Evolutionary conservation across 2,329 filamentous ascomycete genomes (phyloP).

Genomic region (Apiospora marii): DNA sequence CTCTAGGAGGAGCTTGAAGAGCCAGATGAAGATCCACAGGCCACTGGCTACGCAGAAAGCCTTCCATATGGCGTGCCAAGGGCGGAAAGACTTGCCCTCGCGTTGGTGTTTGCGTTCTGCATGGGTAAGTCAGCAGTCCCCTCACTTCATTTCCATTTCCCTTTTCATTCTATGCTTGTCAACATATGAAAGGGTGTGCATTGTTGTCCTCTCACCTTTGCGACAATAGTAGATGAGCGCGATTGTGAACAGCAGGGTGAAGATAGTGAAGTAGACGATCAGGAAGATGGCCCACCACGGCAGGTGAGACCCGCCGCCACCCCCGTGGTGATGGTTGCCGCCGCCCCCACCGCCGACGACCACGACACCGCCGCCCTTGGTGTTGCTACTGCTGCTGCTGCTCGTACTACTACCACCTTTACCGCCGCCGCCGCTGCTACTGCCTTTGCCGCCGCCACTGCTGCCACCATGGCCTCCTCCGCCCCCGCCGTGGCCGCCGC

Average conservation of each 20-base stretch:
- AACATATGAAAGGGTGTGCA: not conserved
- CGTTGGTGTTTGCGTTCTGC: slow-evolving; percentile 28
- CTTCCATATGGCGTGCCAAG: slow-evolving; percentile 30
- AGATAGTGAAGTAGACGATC: slow-evolving; percentile 23
- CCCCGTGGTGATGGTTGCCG: not conserved
- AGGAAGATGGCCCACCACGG: slow-evolving; percentile 26
- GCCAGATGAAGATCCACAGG: slow-evolving; percentile 31
- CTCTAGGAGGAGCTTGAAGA: slow-evolving; percentile 23
- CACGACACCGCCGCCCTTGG: not conserved
- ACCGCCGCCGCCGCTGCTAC: not conserved
- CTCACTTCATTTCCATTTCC: not conserved
- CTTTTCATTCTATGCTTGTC: not conserved
- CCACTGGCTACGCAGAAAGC: slow-evolving; percentile 30
- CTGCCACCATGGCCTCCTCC: not conserved
- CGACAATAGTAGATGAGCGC: slow-evolving; percentile 19
- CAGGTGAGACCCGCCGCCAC: slow-evolving; percentile 6
- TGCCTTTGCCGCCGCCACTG: not conserved
- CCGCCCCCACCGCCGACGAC: not conserved
- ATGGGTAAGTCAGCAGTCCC: not conserved
- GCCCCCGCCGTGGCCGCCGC: not conserved
- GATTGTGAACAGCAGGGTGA: slow-evolving; percentile 2
- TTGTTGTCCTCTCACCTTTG: slow-evolving; percentile 16
- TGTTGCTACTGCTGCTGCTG: not conserved
- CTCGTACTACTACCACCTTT: slow-evolving; percentile 14
- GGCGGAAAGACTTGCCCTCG: slow-evolving; percentile 26